Evolutionary conservation across 2,329 filamentous ascomycete genomes (phyloP), one percentile per base, ranked within the genome.

Genomic region (Cercospora zeae-maydis): DNA sequence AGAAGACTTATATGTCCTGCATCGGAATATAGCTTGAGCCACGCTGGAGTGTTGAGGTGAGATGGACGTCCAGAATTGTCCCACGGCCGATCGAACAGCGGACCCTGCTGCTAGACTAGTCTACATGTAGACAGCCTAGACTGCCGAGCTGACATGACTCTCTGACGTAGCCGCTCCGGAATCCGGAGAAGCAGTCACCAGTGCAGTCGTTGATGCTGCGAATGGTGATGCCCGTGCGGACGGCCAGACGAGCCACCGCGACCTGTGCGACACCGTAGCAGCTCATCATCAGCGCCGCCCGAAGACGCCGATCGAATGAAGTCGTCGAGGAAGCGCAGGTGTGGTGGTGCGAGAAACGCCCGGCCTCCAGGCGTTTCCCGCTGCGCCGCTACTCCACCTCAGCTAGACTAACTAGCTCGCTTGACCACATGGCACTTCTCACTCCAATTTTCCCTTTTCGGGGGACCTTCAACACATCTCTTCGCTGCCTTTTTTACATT

Each of bases 391-490:
- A 51, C 47, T 47, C 37, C 55, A 33, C 37, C 30, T 47, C 10
- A 10, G n/a, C n/a, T n/a, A n/a, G n/a, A n/a, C 2, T 10, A 14
- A 10, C 13, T 55, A 21, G 27, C 24, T 58, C 55, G 21, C 14
- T 49, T 34, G 27, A 37, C 27, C 53, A 37, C 53, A 39, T 56
- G 53, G 53, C 53, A 21, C 31, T 37, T 56, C 31, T 56, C 53
- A 37, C 53, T 56, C 53, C 53, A 56, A 56, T 27, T 51, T 51
- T 51, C 47, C 39, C 47, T 51, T 51, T 51, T 8, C 47, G 47
- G 47, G 11, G 14, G 11, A 16, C 27, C 8, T 31, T 39, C 34
- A 52, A 49, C 58, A 34, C 56, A 51, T 31, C 56, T 14, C 42
- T 54, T 37, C 42, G 19, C 45, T 57, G 39, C 27, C 27, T 30